phyloP scores from a whole-genome alignment of 805 yeast species.

The Yarrowia alimentaria region DNA sequence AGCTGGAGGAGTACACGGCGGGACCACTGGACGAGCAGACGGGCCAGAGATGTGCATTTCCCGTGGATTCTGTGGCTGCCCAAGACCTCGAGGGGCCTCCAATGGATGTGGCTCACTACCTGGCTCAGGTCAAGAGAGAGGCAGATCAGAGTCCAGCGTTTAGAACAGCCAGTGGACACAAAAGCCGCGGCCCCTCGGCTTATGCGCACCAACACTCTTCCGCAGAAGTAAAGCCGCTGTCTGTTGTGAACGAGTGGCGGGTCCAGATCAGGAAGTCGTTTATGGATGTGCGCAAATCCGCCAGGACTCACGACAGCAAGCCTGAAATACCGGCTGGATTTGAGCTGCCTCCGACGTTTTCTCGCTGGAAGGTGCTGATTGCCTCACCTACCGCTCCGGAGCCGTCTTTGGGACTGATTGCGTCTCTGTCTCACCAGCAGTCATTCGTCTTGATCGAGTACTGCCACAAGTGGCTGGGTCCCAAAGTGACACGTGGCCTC shows the following conservation, averaged over 20 bases:
- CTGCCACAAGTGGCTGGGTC: conserved; percentile 46
- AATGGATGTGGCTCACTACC: conserved; percentile 11
- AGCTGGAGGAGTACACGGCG: conserved; percentile 27
- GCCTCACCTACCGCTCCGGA: conserved; percentile 36
- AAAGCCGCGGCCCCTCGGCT: neutral
- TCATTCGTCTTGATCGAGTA: conserved; percentile 45
- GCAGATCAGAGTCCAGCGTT: conserved; percentile 12
- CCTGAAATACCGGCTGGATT: neutral
- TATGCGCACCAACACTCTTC: conserved; percentile 3
- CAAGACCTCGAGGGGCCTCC: conserved; percentile 7
- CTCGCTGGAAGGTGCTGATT: conserved; percentile 47
- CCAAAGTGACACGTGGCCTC: conserved; percentile 36
- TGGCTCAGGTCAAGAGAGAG: conserved; percentile 16
- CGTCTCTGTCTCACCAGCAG: conserved; percentile 42
- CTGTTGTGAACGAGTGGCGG: conserved; percentile 19
- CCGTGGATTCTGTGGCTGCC: conserved; percentile 29
- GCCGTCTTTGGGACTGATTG: conserved; percentile 40
- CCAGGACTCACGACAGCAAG: neutral
- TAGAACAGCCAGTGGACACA: neutral
- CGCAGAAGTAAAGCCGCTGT: neutral
- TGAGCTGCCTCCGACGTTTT: conserved; percentile 43
- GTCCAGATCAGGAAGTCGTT: conserved; percentile 5
- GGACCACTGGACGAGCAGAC: conserved; percentile 36
- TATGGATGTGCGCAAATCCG: neutral
- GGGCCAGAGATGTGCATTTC: conserved; percentile 40